Percentiles rank a stretch among this genome's conserved stretches.
Evolutionary conservation across 148 eudicot genomes (phyloP).

Genomic region (Heliosperma pusillum): DNA sequence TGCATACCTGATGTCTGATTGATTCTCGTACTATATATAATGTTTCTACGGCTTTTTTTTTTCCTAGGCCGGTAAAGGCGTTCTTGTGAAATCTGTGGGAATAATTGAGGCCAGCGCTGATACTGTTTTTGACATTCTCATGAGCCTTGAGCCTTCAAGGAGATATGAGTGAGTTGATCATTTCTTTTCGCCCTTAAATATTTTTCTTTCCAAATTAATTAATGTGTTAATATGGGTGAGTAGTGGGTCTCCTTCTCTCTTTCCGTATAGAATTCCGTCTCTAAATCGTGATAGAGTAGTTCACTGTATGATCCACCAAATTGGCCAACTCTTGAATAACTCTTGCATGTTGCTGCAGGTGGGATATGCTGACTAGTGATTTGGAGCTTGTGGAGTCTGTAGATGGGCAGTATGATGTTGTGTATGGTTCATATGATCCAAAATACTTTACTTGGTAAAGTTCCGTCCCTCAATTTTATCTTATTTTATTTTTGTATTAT

Average conservation of each 20-base stretch:
- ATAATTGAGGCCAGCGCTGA: constrained; percentile 78
- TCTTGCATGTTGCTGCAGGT: constrained; percentile 45
- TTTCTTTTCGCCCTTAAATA: not conserved
- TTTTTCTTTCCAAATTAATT: constrained; percentile 4
- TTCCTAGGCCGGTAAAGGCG: constrained; percentile 61
- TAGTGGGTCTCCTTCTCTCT: not conserved
- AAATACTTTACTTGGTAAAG: constrained; percentile 64
- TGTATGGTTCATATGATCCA: constrained; percentile 79
- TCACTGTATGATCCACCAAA: not conserved
- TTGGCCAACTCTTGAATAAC: constrained; percentile 5
- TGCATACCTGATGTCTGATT: not conserved
- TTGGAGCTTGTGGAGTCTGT: constrained; percentile 77
- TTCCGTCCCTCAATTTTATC: not conserved
- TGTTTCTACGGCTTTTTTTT: not conserved
- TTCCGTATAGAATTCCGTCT: not conserved
- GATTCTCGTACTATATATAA: not conserved
- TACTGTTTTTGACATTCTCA: constrained; percentile 75
- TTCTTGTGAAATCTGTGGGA: constrained; percentile 91
- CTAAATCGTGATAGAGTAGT: not conserved
- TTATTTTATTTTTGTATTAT: constrained; percentile 5
- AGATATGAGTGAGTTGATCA: constrained; percentile 82
- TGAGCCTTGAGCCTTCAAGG: constrained; percentile 60
- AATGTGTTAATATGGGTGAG: constrained; percentile 5
- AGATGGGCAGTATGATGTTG: constrained; percentile 82
- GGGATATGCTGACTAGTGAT: constrained; percentile 87